Evolutionary conservation across 139 green algal genomes (phyloP), one percentile per base, ranked within the genome.

Genomic region (Chlorella sorokiniana): DNA sequence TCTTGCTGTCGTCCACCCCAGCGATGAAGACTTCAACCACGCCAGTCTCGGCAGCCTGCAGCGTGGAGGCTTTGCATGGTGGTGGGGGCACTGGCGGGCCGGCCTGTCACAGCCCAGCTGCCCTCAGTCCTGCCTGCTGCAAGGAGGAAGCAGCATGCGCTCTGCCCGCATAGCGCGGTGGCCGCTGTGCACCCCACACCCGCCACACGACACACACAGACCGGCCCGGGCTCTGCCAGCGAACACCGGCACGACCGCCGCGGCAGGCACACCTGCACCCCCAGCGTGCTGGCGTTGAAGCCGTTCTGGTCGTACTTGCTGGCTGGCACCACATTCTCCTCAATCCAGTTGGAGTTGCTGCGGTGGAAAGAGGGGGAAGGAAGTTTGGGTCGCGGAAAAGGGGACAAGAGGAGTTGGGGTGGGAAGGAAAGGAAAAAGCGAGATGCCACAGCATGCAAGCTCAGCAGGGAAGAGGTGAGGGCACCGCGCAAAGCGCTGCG

Each of bases 271-370:
- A 63, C 48, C 65, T 83, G 31, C 25, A n/a, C 59, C 4, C 78
- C 78, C 67, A 83, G 78, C 9, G 37, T 29, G 33, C 16, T 54
- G 23, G n/a, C 64, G 31, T 48, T 45, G 69, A 38, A 73, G 44
- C 31, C 38, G 6, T 22, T 41, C 20, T 44, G 20, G 40, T 54
- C 37, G 72, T 79, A 79, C 2, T 42, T 25, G 1, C 27, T 62
- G 40, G 59, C 37, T 22, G 72, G 33, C 42, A 48, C 78, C 78
- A 76, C 10, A 37, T 78, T 77, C 64, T 69, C 69, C 44, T 52
- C 29, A 16, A 76, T 69, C 40, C 59, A 75, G 5, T 51, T 31
- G 4, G 78, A 29, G 29, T 83, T 25, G 3, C 69, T 81, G 48
- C n/a, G 63, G 18, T 79, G 33, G 18, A 69, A 4, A 4, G 31